Conservation (phyloP, 164 flowering plant species). For the Magnolia changhungtana region DNA sequence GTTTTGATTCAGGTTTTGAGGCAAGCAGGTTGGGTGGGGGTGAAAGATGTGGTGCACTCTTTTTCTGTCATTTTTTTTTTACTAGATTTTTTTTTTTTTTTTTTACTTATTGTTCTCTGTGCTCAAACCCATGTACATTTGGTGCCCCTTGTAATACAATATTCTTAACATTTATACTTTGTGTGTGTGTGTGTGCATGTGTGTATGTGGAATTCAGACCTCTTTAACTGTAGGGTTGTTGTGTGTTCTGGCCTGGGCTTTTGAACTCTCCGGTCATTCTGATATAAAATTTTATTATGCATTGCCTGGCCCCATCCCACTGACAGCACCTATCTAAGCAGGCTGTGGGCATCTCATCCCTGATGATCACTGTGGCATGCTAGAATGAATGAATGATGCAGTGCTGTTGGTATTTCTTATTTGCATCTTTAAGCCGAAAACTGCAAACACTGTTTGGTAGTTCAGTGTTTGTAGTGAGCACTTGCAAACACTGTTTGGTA, state of each 20-base stretch:
- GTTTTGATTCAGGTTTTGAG: neutral
- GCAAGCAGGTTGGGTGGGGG: neutral
- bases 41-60: neutral
- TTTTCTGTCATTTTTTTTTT: neutral
- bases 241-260: neutral
- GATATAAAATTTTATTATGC: too few relatives aligned
- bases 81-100: neutral
- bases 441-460: too few relatives aligned
- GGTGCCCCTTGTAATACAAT: constrained; percentile 5
- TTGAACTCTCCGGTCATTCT: neutral
- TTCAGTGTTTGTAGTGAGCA: too few relatives aligned
- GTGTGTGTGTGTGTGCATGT: neutral
- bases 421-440: too few relatives aligned
- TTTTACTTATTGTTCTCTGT: neutral
- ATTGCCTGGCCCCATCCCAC: too few relatives aligned
- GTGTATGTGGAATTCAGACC: neutral
- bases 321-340: too few relatives aligned
- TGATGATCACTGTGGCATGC: too few relatives aligned
- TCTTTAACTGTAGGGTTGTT: neutral
- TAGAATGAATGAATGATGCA: too few relatives aligned
- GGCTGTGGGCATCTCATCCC: too few relatives aligned
- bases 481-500: too few relatives aligned
- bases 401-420: too few relatives aligned
- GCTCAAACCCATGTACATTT: neutral
- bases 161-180: neutral